A percentile compares a stretch with the other conserved stretches of the same genome.
Conservation (phyloP, 768 basidiomycete genomes). For the Rhodotorula sphaerocarpa region DNA sequence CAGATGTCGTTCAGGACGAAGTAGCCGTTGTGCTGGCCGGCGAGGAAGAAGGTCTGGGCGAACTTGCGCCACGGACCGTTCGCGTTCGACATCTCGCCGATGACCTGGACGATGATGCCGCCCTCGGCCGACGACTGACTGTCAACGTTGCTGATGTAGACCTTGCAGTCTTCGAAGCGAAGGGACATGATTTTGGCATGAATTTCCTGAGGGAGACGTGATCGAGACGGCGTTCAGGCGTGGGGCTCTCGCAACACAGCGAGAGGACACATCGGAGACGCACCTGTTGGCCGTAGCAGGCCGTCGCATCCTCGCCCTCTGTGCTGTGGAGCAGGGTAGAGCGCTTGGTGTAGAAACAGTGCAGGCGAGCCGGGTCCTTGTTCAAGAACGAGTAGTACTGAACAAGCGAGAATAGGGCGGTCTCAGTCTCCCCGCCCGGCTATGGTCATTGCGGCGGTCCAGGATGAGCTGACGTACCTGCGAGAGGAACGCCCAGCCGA, state of each 20-base stretch:
- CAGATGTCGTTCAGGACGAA: conserved; percentile 99
- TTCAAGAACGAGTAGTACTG: conserved; percentile 99
- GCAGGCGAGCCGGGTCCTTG: conserved; percentile 90
- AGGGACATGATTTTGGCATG: conserved; percentile 91
- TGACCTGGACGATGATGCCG: conserved; percentile 98
- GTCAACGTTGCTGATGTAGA: conserved; percentile 97
- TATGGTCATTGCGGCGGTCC: no score
- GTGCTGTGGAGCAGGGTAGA: conserved; percentile 95
- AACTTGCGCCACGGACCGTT: conserved; percentile 93
- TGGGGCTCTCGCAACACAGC: no score
- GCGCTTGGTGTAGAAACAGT: conserved; percentile 97
- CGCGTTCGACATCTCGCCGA: conserved; percentile 92
- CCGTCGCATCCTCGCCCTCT: conserved; percentile 85
- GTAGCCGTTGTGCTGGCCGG: conserved; percentile 97
- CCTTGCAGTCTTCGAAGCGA: conserved; percentile 92
- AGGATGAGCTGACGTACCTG: conserved; percentile 8
- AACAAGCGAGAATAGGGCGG: no score
- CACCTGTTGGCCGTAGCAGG: conserved; percentile 89
- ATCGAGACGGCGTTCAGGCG: no score
- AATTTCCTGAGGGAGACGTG: conserved; percentile 67
- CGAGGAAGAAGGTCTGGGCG: conserved; percentile 98
- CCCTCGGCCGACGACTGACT: conserved; percentile 88
- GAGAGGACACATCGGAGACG: no score
- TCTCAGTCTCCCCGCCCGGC: not conserved
- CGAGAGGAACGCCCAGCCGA: conserved; percentile 35